Evolutionary conservation across 345 rosid genomes (phyloP).

Genomic region (Lepidium africanum): DNA sequence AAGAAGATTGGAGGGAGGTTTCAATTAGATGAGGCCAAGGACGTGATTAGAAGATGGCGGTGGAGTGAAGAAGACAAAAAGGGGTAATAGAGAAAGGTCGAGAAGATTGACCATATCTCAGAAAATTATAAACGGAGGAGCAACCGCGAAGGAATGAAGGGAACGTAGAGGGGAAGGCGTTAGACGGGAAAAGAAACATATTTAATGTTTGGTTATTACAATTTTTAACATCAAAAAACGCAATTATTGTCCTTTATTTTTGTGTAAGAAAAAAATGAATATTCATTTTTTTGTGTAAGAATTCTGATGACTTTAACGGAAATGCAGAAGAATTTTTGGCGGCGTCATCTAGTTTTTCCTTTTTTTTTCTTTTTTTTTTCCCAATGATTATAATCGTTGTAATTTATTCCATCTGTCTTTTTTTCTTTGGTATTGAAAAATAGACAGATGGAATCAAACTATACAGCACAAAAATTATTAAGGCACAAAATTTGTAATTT

Average conservation of each 20-base stretch:
- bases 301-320: neutral
- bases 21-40: neutral
- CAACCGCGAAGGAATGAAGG: constrained; percentile 27
- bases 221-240: no score
- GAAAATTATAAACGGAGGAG: constrained; percentile 7
- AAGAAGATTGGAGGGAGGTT: neutral
- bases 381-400: neutral
- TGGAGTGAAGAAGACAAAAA: constrained; percentile 24
- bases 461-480: no score
- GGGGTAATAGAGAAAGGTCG: neutral
- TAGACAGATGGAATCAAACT: no score
- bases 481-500: neutral
- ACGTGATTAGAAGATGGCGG: neutral
- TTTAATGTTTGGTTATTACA: neutral
- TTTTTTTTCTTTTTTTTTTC: neutral
- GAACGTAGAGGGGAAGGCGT: constrained; percentile 15
- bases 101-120: constrained; percentile 1
- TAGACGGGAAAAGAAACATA: constrained; percentile 8
- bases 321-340: neutral
- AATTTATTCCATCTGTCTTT: neutral
- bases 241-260: neutral
- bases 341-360: neutral
- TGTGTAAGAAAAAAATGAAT: neutral
- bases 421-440: neutral
- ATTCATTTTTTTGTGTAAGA: neutral